Evolutionary conservation across 2,329 filamentous ascomycete genomes (phyloP).

Genomic region (Epicoccum nigrum): DNA sequence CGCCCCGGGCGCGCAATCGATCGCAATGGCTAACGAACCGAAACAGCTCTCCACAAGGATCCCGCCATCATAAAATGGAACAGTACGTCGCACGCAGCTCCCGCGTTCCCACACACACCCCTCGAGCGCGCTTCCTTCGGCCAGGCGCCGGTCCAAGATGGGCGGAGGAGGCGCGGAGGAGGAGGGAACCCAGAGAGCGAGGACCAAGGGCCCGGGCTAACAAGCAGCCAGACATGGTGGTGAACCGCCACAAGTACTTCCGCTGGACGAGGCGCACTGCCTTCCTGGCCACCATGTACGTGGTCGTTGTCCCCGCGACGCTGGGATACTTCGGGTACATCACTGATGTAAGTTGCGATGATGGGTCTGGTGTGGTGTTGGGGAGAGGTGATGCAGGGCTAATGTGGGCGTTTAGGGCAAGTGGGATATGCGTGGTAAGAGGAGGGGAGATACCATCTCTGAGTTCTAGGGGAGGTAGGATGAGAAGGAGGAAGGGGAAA

Average conservation of each 20-base stretch:
- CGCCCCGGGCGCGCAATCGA: not conserved
- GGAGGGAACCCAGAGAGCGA: not conserved
- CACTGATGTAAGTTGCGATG: constrained; percentile 79
- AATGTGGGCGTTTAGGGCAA: constrained; percentile 70
- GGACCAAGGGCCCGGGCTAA: constrained; percentile 18
- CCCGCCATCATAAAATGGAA: constrained; percentile 63
- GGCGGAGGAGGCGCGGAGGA: not conserved
- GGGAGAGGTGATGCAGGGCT: constrained; percentile 18
- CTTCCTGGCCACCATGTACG: constrained; percentile 78
- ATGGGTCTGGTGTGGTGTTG: not conserved
- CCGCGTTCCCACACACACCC: constrained; percentile 39
- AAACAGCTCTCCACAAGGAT: constrained; percentile 57
- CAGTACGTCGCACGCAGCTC: constrained; percentile 51
- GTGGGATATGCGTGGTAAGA: constrained; percentile 83
- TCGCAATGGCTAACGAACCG: constrained; percentile 34
- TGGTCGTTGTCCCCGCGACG: constrained; percentile 72
- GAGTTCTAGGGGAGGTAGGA: constrained; percentile 66
- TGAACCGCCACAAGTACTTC: constrained; percentile 92
- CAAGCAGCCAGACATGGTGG: constrained; percentile 70
- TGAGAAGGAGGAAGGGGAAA: not conserved
- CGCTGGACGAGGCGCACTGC: constrained; percentile 88
- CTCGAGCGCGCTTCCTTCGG: not conserved
- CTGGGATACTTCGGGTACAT: constrained; percentile 76
- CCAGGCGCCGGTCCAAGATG: not conserved
- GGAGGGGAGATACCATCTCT: constrained; percentile 79